Evolutionary conservation across 2,329 filamentous ascomycete genomes (phyloP).

Genomic region (Zasmidium angulare): DNA sequence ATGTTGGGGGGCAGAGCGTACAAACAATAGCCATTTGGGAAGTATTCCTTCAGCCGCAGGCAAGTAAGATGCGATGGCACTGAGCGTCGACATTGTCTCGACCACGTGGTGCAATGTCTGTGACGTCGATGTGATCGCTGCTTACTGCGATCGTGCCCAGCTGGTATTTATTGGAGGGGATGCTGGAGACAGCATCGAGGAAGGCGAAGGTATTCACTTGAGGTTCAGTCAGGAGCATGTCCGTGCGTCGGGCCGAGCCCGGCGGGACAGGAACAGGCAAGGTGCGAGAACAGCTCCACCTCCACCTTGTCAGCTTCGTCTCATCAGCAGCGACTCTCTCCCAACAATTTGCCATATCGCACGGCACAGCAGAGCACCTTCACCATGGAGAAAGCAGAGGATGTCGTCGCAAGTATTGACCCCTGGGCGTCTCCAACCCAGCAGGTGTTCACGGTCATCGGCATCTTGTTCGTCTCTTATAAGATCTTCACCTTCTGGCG

Average conservation of each 20-base stretch:
- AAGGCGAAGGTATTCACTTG: background rate
- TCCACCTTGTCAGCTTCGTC: background rate
- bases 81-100: slow-evolving; percentile 11
- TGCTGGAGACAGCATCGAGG: slow-evolving; percentile 6
- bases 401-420: slow-evolving; percentile 24
- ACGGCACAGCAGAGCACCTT: background rate
- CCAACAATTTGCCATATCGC: background rate
- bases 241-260: background rate
- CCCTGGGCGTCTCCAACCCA: slow-evolving; percentile 33
- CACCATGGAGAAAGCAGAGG: slow-evolving; percentile 20
- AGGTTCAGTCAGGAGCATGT: background rate
- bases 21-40: slow-evolving; percentile 66
- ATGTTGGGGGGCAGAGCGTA: slow-evolving; percentile 37
- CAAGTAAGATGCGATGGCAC: slow-evolving; percentile 39
- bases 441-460: slow-evolving; percentile 38
- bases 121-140: too few species aligned
- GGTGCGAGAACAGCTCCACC: background rate
- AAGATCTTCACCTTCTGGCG: slow-evolving; percentile 49
- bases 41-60: slow-evolving; percentile 52
- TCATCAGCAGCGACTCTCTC: background rate
- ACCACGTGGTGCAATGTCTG: background rate
- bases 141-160: too few species aligned
- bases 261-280: slow-evolving; percentile 10
- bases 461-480: slow-evolving; percentile 37
- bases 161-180: too few species aligned